A percentile compares a stretch with the other conserved stretches of the same genome.
Evolutionary conservation across 441 rosid genomes (phyloP).

Genomic region (Omphalea diandra): DNA sequence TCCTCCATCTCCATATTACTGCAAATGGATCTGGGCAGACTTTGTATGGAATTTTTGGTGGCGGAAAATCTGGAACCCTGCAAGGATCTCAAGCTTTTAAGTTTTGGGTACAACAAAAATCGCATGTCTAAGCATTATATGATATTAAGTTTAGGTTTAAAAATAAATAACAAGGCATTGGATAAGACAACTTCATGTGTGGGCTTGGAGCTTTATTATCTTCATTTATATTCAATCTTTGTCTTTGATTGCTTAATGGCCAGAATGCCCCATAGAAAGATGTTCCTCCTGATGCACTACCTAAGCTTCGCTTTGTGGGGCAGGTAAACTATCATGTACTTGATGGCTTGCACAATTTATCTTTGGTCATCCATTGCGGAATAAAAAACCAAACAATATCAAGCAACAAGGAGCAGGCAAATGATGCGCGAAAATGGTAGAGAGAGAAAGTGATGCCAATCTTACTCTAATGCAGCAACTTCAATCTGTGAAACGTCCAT

Average conservation of each 20-base stretch:
- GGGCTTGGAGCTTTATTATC: too few relatives aligned
- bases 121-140: background rate
- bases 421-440: background rate
- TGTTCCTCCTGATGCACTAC: background rate
- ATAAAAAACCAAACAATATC: background rate
- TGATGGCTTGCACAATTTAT: background rate
- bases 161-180: background rate
- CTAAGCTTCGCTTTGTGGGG: background rate
- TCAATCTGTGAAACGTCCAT: conserved; percentile 85
- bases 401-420: conserved; percentile 16
- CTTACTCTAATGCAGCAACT: conserved; percentile 59
- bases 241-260: background rate
- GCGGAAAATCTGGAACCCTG: conserved; percentile 63
- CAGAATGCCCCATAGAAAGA: background rate
- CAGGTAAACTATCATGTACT: conserved; percentile 10
- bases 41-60: conserved; percentile 66
- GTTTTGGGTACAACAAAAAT: background rate
- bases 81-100: conserved; percentile 19
- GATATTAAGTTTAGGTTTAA: background rate
- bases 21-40: conserved; percentile 34
- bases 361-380: background rate
- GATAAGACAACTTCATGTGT: background rate
- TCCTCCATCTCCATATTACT: conserved; percentile 33
- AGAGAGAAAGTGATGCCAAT: background rate
- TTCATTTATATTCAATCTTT: background rate